These are phyloP conservation scores for Pythium brachiatum DNA, from an alignment of 352 stramenopile genomes.

Conservation along the genomic window DNA sequence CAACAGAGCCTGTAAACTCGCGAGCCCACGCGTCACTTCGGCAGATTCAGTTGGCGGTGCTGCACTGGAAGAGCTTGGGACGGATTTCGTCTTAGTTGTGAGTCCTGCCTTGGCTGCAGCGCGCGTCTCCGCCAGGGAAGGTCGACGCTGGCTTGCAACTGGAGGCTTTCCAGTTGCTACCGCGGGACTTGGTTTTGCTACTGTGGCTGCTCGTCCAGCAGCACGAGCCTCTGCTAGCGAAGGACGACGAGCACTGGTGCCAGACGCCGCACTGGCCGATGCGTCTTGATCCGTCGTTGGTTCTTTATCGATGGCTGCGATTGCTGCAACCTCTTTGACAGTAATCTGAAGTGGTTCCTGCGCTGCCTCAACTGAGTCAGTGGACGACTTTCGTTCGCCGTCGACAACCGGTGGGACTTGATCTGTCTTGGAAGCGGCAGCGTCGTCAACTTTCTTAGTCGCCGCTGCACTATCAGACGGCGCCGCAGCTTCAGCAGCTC, in stretches of 20 bases:
- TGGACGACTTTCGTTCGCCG: neutral
- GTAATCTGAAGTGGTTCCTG: neutral
- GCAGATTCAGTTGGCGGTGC: neutral
- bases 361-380: neutral
- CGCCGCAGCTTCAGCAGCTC: neutral
- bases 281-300: neutral
- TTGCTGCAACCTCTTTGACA: neutral
- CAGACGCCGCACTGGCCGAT: neutral
- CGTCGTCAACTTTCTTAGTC: neutral
- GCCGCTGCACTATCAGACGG: neutral
- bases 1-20: conserved; percentile 49
- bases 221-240: conserved; percentile 35
- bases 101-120: conserved; percentile 21
- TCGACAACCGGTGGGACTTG: neutral
- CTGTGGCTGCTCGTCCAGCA: neutral
- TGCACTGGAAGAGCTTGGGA: neutral
- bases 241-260: conserved; percentile 3
- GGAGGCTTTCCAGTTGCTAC: neutral
- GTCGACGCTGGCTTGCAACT: conserved; percentile 5
- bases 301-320: neutral
- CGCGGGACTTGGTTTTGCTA: neutral
- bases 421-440: neutral
- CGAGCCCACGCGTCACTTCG: conserved; percentile 23
- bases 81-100: neutral
- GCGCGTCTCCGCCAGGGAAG: conserved; percentile 34